Conservation (phyloP, 768 basidiomycete species). For the Suillus sp. region DNA sequence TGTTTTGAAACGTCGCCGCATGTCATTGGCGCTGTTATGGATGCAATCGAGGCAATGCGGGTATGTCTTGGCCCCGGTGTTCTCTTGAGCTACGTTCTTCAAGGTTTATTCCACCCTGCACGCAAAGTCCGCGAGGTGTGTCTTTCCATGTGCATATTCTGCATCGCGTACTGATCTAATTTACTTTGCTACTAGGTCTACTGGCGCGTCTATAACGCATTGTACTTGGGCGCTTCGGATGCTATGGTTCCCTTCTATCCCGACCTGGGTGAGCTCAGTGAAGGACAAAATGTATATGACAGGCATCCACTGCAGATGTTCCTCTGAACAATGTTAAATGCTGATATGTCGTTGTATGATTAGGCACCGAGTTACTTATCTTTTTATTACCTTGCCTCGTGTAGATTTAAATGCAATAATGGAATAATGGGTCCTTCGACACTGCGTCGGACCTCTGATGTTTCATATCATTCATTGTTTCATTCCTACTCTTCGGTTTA, state of each 20-base stretch:
- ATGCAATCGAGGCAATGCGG: conserved; percentile 96
- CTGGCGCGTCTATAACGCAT: conserved; percentile 94
- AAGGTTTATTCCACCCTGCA: conserved; percentile 97
- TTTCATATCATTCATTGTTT: neutral
- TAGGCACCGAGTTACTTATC: conserved; percentile 6
- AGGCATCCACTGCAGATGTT: conserved; percentile 84
- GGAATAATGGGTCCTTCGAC: conserved; percentile 1
- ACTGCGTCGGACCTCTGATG: neutral
- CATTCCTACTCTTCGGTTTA: neutral
- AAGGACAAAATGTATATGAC: conserved; percentile 89
- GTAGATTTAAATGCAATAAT: conserved; percentile 7
- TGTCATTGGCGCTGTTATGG: conserved; percentile 98
- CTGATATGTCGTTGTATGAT: conserved; percentile 10
- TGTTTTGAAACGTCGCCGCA: conserved; percentile 98
- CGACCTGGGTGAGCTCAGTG: conserved; percentile 85
- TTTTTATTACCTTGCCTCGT: conserved; percentile 5
- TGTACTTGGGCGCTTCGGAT: conserved; percentile 90
- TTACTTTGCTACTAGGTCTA: conserved; percentile 53
- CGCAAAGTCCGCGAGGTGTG: conserved; percentile 93
- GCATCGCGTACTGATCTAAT: conserved; percentile 9
- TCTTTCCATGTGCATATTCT: conserved; percentile 6
- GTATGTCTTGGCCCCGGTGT: conserved; percentile 94
- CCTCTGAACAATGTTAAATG: conserved; percentile 46
- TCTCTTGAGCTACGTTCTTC: conserved; percentile 87
- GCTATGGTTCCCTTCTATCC: conserved; percentile 96